These are phyloP conservation scores for Porogramme epimiltina DNA, from an alignment of 1,284 basidiomycete genomes.

Conservation along the genomic window DNA sequence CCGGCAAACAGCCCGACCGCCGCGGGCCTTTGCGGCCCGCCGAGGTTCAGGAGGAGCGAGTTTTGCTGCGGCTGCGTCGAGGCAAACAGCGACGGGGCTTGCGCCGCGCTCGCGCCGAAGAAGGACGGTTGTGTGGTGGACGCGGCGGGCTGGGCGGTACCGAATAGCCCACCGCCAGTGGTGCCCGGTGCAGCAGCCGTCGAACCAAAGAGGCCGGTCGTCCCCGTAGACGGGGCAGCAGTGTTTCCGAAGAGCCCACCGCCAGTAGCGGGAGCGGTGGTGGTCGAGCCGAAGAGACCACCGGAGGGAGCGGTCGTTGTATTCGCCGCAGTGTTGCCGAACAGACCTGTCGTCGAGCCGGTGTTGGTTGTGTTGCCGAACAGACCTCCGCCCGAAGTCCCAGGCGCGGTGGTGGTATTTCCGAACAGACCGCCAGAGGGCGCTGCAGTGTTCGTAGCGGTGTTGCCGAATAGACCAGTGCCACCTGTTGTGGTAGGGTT, in stretches of 20 bases:
- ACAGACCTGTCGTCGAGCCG: not conserved
- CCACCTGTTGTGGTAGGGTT: conserved; percentile 7
- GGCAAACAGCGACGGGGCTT: conserved; percentile 12
- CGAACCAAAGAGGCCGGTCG: conserved; percentile 13
- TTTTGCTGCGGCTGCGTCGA: no score
- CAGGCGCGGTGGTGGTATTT: conserved; percentile 9
- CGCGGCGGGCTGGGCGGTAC: conserved; percentile 1
- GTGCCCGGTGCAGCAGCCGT: not conserved
- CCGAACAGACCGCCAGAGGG: conserved; percentile 24
- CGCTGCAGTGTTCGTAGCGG: not conserved
- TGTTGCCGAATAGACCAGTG: conserved; percentile 25
- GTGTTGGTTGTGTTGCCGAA: conserved; percentile 1
- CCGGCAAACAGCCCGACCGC: conserved; percentile 20
- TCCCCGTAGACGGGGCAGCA: not conserved
- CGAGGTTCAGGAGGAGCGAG: no score
- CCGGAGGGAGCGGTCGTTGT: conserved; percentile 14
- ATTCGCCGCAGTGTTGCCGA: conserved; percentile 2
- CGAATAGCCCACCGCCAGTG: conserved; percentile 16
- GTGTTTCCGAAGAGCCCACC: conserved; percentile 11
- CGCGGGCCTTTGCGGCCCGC: conserved; percentile 11
- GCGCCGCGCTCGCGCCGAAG: no score
- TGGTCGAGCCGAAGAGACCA: conserved; percentile 24
- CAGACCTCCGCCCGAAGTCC: not conserved
- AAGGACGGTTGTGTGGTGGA: conserved; percentile 27
- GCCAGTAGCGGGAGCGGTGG: conserved; percentile 2